phyloP scores from a whole-genome alignment of 495 filamentous ascomycete species.

The Neurospora sp. region DNA sequence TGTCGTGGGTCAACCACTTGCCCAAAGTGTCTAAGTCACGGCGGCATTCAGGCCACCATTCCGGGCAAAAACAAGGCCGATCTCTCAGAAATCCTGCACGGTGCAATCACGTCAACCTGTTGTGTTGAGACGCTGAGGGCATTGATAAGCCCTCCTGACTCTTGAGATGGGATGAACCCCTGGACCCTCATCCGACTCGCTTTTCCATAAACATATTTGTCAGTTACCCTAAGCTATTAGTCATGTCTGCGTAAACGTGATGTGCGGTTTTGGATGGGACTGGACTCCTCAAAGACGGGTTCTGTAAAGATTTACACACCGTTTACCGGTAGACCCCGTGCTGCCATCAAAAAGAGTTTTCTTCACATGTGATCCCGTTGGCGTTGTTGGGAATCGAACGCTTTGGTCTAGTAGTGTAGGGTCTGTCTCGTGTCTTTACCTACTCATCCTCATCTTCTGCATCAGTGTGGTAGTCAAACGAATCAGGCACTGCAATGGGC shows the following conservation, averaged over 20 bases:
- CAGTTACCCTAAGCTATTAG: background rate
- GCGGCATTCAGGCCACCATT: background rate
- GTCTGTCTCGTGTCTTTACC: background rate
- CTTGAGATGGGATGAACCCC: background rate
- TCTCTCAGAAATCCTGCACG: background rate
- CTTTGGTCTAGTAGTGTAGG: background rate
- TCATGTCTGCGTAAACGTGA: background rate
- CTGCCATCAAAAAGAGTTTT: background rate
- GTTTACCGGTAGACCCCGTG: background rate
- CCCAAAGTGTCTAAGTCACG: background rate
- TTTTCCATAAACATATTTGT: too few species aligned
- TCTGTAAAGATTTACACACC: background rate
- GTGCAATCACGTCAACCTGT: background rate
- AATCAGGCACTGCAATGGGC: conserved; percentile 8
- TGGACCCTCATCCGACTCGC: background rate
- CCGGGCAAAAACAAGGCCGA: background rate
- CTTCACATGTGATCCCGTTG: background rate
- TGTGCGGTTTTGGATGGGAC: background rate
- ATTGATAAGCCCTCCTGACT: background rate
- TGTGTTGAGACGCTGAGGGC: background rate
- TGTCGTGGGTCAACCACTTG: background rate
- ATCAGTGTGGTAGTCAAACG: conserved; percentile 23
- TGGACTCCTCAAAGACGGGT: background rate
- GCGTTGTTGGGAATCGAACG: background rate
- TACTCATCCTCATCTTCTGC: conserved; percentile 6